Evolutionary conservation across 225 moss, liverwort and hornwort species (phyloP), one percentile per base, ranked within the genome.

Genomic region (Pseudisothecium myosuroides): DNA sequence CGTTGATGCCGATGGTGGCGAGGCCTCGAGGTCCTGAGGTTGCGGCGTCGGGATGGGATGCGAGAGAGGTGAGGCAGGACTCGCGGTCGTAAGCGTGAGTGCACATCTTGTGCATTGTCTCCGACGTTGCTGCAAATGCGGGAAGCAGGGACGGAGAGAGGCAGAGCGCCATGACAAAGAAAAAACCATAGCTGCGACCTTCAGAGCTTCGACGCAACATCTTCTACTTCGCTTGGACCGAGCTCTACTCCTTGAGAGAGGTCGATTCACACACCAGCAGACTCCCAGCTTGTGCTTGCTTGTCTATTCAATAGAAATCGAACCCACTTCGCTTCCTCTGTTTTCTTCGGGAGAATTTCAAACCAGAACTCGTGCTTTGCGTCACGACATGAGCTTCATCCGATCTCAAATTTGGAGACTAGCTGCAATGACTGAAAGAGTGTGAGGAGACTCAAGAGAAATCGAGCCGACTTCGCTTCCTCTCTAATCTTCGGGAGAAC

Each of bases 1-100:
- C 76, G 72, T 84, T 64, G 80, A 93, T 89, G 80, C 90, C 93
- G 74, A 89, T 86, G 52, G 88, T 74, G 12, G 86, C 93, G 23
- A 93, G 79, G 9, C 88, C 85, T 17, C 15, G 64, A 6, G 90
- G 90, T 13, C 80, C 92, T 11, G 83, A 63, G 22, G 54, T 49
- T 1, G 41, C 86, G 12, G 93, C 93, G 43, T 92, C 47, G 34
- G 92, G 92, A 80, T 89, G 76, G 45, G 86, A 52, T 17, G 87
- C 90, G 71, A 92, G 92, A 15, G 92, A 88, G 23, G 21, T 61
- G 29, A 86, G 18, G 80, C 93, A 92, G 37, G 87, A 18, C 28
- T 79, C 79, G 47, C 81, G 90, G 66, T 93, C 89, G 81, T 90
- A 78, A 47, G 93, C 89, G 45, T 63, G 52, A 15, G 28, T 82